Conservation (phyloP, 192 early-diverging fungal genomes). For the Phlyctochytrium bullatum region DNA sequence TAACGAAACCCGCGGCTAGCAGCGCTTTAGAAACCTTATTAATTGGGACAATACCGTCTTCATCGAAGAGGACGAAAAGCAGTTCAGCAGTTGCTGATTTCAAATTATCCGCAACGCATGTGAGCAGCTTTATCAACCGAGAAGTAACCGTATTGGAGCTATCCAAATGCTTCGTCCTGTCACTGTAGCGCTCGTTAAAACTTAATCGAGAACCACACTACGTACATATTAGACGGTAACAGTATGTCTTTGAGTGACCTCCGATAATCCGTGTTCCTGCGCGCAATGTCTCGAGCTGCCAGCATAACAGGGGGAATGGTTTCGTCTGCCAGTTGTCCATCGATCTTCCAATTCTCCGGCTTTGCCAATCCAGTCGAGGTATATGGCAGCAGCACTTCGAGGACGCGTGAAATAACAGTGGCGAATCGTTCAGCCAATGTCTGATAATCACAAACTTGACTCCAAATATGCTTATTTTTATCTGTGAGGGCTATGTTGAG, state of each 20-base stretch:
- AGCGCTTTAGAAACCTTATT: not conserved
- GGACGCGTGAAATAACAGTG: too few relatives aligned
- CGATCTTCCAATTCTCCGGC: conserved; percentile 29
- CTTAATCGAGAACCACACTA: too few relatives aligned
- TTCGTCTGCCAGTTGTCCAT: conserved; percentile 55
- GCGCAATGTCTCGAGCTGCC: conserved; percentile 59
- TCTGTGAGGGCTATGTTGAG: conserved; percentile 58
- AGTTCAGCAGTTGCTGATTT: conserved; percentile 61
- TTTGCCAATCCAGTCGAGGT: conserved; percentile 23
- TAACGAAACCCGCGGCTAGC: conserved; percentile 60
- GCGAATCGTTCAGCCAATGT: too few relatives aligned
- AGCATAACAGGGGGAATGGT: conserved; percentile 65
- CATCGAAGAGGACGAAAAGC: conserved; percentile 66
- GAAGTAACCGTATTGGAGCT: conserved; percentile 59
- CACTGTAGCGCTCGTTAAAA: conserved; percentile 46
- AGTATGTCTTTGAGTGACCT: too few relatives aligned
- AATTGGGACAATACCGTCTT: conserved; percentile 52
- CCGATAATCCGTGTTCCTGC: too few relatives aligned
- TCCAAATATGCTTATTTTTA: conserved; percentile 6
- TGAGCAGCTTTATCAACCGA: conserved; percentile 69
- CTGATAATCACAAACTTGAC: too few relatives aligned
- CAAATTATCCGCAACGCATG: conserved; percentile 58
- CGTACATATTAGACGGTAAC: too few relatives aligned
- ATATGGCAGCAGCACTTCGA: conserved; percentile 12
- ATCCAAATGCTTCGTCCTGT: conserved; percentile 68